These are phyloP conservation scores for Jatropha podagrica DNA, from an alignment of 441 rosid genomes.

Conservation along the genomic window DNA sequence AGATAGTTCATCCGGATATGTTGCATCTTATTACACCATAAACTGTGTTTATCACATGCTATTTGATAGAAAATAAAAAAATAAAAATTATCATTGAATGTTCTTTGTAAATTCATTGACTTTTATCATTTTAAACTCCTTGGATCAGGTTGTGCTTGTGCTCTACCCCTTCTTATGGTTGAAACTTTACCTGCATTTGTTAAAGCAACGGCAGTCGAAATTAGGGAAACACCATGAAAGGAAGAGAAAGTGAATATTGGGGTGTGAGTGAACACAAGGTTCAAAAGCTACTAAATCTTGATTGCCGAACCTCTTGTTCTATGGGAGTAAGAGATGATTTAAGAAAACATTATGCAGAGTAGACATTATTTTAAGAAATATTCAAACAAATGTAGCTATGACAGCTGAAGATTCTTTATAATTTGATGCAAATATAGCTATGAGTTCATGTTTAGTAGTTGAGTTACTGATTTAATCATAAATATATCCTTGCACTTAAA, in stretches of 20 bases:
- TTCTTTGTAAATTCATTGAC: slow-evolving; percentile 1
- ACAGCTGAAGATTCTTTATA: neutral
- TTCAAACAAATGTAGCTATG: neutral
- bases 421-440: neutral
- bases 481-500: no score
- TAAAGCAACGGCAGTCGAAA: slow-evolving; percentile 68
- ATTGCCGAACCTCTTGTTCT: neutral
- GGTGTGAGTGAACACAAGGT: neutral
- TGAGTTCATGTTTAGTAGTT: neutral
- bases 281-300: neutral
- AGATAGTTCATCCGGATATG: neutral
- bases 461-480: neutral
- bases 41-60: neutral
- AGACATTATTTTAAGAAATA: neutral
- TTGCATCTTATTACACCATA: neutral
- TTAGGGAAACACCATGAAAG: slow-evolving; percentile 41
- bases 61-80: neutral
- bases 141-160: slow-evolving; percentile 54
- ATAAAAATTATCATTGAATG: neutral
- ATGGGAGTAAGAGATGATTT: neutral
- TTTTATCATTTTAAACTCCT: slow-evolving; percentile 21
- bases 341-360: neutral
- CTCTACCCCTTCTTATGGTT: slow-evolving; percentile 76
- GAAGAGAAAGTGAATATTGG: slow-evolving; percentile 34
- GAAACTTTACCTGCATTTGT: slow-evolving; percentile 66